A percentile compares a stretch with the other conserved stretches of the same genome.
phyloP scores from a whole-genome alignment of 768 basidiomycete species.

The Pisolithus albus region DNA sequence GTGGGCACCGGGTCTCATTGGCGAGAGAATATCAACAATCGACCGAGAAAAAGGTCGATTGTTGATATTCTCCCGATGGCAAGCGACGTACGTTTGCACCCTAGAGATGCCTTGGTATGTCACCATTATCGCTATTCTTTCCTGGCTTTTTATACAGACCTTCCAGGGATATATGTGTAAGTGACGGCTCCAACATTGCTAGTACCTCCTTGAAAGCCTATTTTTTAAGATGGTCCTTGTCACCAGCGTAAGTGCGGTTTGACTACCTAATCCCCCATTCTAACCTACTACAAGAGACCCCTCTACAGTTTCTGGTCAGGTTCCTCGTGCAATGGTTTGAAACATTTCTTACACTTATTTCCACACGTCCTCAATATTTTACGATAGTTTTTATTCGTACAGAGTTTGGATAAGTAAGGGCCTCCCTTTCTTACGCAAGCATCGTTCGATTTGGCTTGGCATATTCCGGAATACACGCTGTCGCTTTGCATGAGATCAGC shows the following conservation, averaged over 20 bases:
- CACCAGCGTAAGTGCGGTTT: constrained; percentile 2
- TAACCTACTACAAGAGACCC: background rate
- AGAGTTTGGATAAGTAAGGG: constrained; percentile 21
- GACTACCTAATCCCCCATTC: too few relatives aligned
- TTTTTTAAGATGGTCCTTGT: too few relatives aligned
- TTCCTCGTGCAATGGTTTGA: constrained; percentile 18
- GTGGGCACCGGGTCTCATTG: constrained; percentile 14
- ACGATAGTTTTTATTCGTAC: constrained; percentile 17
- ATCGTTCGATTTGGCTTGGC: background rate
- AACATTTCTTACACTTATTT: background rate
- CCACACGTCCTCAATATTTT: background rate
- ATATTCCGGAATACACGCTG: background rate
- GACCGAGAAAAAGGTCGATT: too few relatives aligned
- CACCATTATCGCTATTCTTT: background rate
- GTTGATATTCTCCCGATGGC: constrained; percentile 9
- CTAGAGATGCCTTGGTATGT: constrained; percentile 7
- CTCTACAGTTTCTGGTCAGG: constrained; percentile 9
- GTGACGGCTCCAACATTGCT: background rate
- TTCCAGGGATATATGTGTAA: constrained; percentile 4
- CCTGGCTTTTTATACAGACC: too few relatives aligned
- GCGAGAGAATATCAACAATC: too few relatives aligned
- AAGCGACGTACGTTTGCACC: background rate
- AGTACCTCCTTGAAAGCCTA: too few relatives aligned
- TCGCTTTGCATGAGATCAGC: background rate
- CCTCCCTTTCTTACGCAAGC: background rate